Percentiles rank a stretch among this genome's conserved stretches.
Conservation (phyloP, 257 asterid genomes). For the Schizonepeta tenuifolia region DNA sequence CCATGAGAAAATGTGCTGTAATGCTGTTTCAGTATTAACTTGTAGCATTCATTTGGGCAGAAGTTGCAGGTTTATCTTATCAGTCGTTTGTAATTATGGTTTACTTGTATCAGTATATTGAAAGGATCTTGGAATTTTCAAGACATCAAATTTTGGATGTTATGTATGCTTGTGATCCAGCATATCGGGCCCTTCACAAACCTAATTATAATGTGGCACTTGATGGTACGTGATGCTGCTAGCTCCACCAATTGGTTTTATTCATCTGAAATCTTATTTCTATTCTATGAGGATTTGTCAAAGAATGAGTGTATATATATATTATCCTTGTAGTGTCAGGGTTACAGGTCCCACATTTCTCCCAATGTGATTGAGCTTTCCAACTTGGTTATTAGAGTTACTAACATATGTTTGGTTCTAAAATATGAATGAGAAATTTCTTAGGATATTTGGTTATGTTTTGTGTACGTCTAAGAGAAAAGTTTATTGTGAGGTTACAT, state of each 20-base stretch:
- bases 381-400: conserved; percentile 9
- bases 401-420: conserved; percentile 23
- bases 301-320: conserved; percentile 18
- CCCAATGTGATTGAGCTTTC: conserved; percentile 19
- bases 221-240: conserved; percentile 66
- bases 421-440: conserved; percentile 24
- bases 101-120: conserved; percentile 70
- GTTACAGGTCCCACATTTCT: conserved; percentile 25
- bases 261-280: conserved; percentile 27
- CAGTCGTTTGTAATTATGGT: conserved; percentile 37
- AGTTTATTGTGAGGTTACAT: not conserved
- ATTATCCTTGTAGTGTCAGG: not conserved
- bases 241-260: conserved; percentile 11
- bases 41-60: conserved; percentile 14
- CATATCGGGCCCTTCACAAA: conserved; percentile 86
- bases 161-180: conserved; percentile 92
- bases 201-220: conserved; percentile 62
- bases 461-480: not conserved
- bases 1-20: conserved; percentile 25
- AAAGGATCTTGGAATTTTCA: conserved; percentile 94
- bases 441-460: not conserved
- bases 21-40: conserved; percentile 18
- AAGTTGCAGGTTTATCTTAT: conserved; percentile 26
- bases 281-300: conserved; percentile 8
- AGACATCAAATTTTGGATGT: conserved; percentile 91